Percentiles rank a stretch among this genome's conserved stretches.
Evolutionary conservation across 2,329 filamentous ascomycete species (phyloP).

Genomic region (Paracamarosporium sp.): DNA sequence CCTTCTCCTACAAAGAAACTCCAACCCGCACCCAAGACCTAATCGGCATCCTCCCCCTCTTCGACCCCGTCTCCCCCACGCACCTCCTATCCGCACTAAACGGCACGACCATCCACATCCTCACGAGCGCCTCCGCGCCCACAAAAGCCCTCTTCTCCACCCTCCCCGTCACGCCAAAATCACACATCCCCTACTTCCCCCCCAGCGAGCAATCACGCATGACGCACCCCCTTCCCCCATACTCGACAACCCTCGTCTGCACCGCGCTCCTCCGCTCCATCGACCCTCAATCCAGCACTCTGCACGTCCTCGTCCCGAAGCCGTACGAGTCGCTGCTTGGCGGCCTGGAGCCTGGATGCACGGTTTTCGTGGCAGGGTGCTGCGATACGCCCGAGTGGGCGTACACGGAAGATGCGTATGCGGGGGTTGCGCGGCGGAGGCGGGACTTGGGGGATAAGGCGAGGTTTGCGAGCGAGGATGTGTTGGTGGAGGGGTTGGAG

Average conservation of each 20-base stretch:
- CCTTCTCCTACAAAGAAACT: conserved; percentile 64
- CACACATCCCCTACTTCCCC: conserved; percentile 68
- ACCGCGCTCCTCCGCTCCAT: conserved; percentile 75
- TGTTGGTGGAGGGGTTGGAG: conserved; percentile 6
- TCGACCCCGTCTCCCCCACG: conserved; percentile 65
- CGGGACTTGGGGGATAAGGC: conserved; percentile 5
- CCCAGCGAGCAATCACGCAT: conserved; percentile 54
- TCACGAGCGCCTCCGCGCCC: conserved; percentile 63
- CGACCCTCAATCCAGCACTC: conserved; percentile 58
- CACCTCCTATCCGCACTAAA: conserved; percentile 71
- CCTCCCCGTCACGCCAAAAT: conserved; percentile 53
- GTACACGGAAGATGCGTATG: conserved; percentile 39
- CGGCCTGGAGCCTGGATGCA: conserved; percentile 30
- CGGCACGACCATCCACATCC: conserved; percentile 72
- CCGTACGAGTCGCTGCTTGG: conserved; percentile 32
- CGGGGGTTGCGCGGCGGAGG: not conserved
- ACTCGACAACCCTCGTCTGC: conserved; percentile 65
- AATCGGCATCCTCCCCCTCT: conserved; percentile 71
- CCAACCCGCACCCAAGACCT: conserved; percentile 58
- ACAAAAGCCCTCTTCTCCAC: conserved; percentile 23
- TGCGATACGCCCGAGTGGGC: conserved; percentile 43
- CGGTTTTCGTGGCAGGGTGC: conserved; percentile 40
- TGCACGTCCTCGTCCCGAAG: conserved; percentile 73
- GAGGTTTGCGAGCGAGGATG: conserved; percentile 13
- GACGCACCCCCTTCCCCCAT: conserved; percentile 61